These are phyloP conservation scores for Ceratobasidium sp. DNA, from an alignment of 1,284 basidiomycete species.

Conservation along the genomic window DNA sequence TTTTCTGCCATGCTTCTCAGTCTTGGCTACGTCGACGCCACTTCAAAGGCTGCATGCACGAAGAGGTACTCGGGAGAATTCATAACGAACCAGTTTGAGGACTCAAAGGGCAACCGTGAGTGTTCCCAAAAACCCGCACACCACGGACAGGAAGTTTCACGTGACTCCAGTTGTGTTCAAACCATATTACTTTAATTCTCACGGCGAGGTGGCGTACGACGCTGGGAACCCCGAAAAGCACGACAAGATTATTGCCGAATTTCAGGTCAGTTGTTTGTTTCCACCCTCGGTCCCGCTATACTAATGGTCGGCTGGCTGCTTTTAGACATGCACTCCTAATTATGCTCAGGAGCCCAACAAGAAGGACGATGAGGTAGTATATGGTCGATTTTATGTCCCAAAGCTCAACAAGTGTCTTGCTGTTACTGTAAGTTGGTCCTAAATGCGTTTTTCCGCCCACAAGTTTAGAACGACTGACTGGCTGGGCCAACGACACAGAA, in stretches of 20 bases:
- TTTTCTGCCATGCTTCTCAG: not conserved
- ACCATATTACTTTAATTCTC: slow-evolving; percentile 1
- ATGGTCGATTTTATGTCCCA: slow-evolving; percentile 15
- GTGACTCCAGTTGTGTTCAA: not conserved
- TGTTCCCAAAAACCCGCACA: not conserved
- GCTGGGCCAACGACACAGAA: not conserved
- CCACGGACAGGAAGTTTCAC: not conserved
- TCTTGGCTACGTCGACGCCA: not conserved
- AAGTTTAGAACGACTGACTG: not conserved
- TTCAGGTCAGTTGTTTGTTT: not conserved
- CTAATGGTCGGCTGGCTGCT: not conserved
- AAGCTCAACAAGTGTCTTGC: slow-evolving; percentile 4
- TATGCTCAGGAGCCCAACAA: slow-evolving; percentile 19
- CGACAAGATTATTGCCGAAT: not conserved
- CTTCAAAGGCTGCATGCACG: not conserved
- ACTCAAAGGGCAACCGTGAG: not conserved
- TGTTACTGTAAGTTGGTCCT: not conserved
- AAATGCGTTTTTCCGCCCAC: not conserved
- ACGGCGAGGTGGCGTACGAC: not conserved
- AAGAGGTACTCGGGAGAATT: not conserved
- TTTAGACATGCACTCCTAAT: slow-evolving; percentile 17
- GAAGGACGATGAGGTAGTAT: not conserved
- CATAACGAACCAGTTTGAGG: not conserved
- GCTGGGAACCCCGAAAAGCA: not conserved
- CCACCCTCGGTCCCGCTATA: not conserved